Percentiles rank a stretch among this genome's conserved stretches.
Conservation (phyloP, 169 alveolate genomes). For the Plasmodium blacklocki region DNA sequence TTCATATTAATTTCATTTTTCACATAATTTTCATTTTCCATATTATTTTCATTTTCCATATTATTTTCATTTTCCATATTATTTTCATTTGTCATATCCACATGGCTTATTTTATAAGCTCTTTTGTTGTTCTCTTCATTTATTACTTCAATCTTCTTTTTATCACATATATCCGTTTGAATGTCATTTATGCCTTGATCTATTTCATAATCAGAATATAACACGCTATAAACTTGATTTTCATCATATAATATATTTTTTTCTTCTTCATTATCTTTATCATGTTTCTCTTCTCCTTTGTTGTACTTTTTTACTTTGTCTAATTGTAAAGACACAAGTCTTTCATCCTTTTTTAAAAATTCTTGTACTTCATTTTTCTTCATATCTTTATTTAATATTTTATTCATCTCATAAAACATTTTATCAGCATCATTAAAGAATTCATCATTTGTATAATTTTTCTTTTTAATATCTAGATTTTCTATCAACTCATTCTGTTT, state of each 20-base stretch:
- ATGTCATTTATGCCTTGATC: no score
- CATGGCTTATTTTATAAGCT: no score
- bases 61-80: no score
- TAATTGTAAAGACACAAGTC: neutral
- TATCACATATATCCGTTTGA: no score
- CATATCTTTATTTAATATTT: constrained; percentile 36
- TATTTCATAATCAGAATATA: no score
- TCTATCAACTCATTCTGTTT: constrained; percentile 16
- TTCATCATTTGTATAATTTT: constrained; percentile 2
- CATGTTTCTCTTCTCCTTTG: neutral
- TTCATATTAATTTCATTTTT: no score
- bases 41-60: no score
- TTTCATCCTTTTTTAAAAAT: neutral
- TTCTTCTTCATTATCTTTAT: neutral
- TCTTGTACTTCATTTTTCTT: constrained; percentile 22
- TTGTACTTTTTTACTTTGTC: neutral
- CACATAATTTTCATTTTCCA: no score
- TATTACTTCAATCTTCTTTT: no score
- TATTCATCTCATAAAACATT: constrained; percentile 21
- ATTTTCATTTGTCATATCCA: no score
- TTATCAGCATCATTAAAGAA: neutral
- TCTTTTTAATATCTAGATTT: constrained; percentile 18
- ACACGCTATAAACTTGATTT: neutral
- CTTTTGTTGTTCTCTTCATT: no score
- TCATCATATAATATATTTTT: neutral